These are phyloP conservation scores for Albizia julibrissin DNA, from an alignment of 306 rosid genomes.

Conservation along the genomic window DNA sequence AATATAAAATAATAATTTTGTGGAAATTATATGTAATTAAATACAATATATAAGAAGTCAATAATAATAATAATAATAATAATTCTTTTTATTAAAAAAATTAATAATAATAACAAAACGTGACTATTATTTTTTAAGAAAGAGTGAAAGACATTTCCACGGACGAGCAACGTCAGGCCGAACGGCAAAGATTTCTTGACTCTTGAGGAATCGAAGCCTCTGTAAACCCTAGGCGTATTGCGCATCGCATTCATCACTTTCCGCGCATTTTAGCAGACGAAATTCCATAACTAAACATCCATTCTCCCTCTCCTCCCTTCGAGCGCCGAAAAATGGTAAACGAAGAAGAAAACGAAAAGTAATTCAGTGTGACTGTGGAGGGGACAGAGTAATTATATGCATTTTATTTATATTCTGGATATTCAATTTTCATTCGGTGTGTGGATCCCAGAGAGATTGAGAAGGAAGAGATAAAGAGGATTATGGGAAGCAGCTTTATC, in stretches of 20 bases:
- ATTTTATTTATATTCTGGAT: not conserved
- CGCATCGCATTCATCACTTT: not conserved
- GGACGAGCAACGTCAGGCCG: not conserved
- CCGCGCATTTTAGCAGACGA: conserved; percentile 34
- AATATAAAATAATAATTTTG: too few relatives aligned
- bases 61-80: too few relatives aligned
- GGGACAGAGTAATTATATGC: not conserved
- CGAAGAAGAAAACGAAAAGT: not conserved
- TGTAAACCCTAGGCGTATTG: conserved; percentile 20
- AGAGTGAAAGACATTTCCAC: too few relatives aligned
- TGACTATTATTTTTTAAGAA: too few relatives aligned
- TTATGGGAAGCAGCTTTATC: conserved; percentile 76
- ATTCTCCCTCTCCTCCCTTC: not conserved
- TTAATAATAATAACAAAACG: too few relatives aligned
- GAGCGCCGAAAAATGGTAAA: not conserved
- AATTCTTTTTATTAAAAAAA: too few relatives aligned
- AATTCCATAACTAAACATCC: not conserved
- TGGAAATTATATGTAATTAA: too few relatives aligned
- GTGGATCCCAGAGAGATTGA: not conserved
- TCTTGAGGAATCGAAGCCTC: not conserved
- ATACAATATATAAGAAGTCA: too few relatives aligned
- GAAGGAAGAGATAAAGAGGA: not conserved
- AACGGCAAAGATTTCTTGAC: not conserved
- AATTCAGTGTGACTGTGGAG: not conserved
- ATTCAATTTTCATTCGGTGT: not conserved